phyloP scores from a whole-genome alignment of 192 early-diverging fungal genomes.

The Coemansia sp. region DNA sequence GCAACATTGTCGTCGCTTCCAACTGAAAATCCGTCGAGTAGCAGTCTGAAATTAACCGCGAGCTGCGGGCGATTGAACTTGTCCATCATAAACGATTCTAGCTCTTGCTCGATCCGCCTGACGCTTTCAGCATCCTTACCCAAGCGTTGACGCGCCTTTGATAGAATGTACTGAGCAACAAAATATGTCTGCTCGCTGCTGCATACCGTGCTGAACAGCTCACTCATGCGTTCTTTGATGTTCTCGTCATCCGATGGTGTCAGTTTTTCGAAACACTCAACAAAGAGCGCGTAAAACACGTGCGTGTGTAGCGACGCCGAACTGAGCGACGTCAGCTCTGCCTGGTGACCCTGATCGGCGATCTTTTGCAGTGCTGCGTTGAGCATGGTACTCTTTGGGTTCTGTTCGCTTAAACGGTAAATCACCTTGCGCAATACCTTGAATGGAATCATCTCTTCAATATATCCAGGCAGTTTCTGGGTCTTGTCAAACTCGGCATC shows the following conservation, averaged over 20 bases:
- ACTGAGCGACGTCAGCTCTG: conserved; percentile 63
- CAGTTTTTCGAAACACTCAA: conserved; percentile 62
- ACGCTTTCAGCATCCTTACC: conserved; percentile 24
- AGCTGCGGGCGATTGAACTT: conserved; percentile 37
- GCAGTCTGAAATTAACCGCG: conserved; percentile 35
- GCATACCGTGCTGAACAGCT: conserved; percentile 47
- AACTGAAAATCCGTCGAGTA: conserved; percentile 27
- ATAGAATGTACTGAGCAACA: conserved; percentile 37
- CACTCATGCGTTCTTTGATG: conserved; percentile 55
- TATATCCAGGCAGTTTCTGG: conserved; percentile 56
- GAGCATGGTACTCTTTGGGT: conserved; percentile 62
- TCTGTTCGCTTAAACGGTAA: conserved; percentile 62
- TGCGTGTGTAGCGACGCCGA: conserved; percentile 65
- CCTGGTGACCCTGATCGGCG: conserved; percentile 61
- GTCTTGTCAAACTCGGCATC: conserved; percentile 54
- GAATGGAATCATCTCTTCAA: conserved; percentile 58
- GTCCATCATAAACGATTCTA: conserved; percentile 41
- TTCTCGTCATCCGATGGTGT: conserved; percentile 58
- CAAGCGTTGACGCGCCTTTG: conserved; percentile 18
- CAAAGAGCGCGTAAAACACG: conserved; percentile 63
- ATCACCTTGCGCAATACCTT: conserved; percentile 63
- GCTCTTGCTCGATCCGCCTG: conserved; percentile 35
- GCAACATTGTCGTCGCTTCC: conserved; percentile 35
- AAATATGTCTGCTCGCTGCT: conserved; percentile 45
- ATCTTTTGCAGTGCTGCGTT: conserved; percentile 65